Evolutionary conservation across 2,329 filamentous ascomycete species (phyloP).

Genomic region (Verticillium tricorpus): DNA sequence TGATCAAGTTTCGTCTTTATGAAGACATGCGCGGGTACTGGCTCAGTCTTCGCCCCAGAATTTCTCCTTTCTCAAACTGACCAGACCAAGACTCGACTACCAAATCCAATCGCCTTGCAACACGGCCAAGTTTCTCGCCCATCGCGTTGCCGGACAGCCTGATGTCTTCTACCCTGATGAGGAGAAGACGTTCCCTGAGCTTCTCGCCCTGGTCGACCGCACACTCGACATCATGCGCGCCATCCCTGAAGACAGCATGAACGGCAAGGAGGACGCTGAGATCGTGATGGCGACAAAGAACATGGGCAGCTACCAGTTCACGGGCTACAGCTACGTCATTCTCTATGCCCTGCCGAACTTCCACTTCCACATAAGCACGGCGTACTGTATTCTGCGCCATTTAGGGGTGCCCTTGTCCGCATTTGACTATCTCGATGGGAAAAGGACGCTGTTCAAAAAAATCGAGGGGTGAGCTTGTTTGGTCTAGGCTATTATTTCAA

Average conservation of each 20-base stretch:
- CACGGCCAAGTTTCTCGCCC: conserved; percentile 14
- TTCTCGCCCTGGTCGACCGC: conserved; percentile 7
- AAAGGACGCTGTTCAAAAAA: background rate
- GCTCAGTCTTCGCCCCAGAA: background rate
- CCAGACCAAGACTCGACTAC: conserved; percentile 11
- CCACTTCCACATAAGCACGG: conserved; percentile 54
- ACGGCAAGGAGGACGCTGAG: conserved; percentile 15
- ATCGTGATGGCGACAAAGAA: conserved; percentile 17
- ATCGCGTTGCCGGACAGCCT: conserved; percentile 8
- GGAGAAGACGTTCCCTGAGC: conserved; percentile 10
- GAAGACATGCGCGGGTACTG: conserved; percentile 15
- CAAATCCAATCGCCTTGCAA: conserved; percentile 17
- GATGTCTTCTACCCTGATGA: conserved; percentile 12
- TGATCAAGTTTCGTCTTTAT: conserved; percentile 14
- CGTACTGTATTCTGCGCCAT: conserved; percentile 51
- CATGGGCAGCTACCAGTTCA: conserved; percentile 20
- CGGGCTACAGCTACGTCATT: conserved; percentile 34
- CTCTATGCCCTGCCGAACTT: conserved; percentile 45
- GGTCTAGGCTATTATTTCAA: too few relatives aligned
- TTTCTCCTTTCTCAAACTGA: background rate
- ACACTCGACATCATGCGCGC: conserved; percentile 24
- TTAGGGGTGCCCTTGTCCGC: conserved; percentile 45
- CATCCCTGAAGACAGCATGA: conserved; percentile 14
- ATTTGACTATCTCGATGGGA: background rate
- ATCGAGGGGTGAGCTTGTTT: background rate